Base-by-base conservation (phyloP, 202 grass and related monocot genomes). In the Thinopyrum obtusiflorum region DNA sequence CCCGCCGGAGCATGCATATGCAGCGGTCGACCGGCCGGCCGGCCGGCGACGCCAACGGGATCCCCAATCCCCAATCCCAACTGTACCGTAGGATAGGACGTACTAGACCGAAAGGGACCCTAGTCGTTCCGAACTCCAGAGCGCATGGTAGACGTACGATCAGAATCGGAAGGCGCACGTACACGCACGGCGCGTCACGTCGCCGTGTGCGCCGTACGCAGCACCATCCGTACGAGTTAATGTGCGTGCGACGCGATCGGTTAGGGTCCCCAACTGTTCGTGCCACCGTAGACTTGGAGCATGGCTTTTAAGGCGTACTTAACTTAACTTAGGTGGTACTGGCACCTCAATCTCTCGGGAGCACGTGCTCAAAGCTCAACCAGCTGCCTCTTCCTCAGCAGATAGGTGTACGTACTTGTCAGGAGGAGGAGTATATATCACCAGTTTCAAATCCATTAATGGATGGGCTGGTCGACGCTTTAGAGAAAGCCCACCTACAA, bases 281-380 rank as follows among this genome's bases (percentile, higher is more conserved):
- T 23, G 68, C 29, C 21, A 64, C 25, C 4, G 17, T 74, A 47
- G 59, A 32, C 20, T 44, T 14, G 27, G 62, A 2, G 7, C 20
- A 4, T n/a, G 27, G 81, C 40, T 24, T 62, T 61, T 44, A 74
- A 83, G 81, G 17, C 9, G 26, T 33, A 9, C 61, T 27, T 40
- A 65, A 74, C 77, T 28, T 79, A 65, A 74, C 77, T 80, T 65
- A 61, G 81, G 33, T 83, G 25, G 67, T 61, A 72, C 51, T 80
- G 18, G 6, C 80, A 31, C 51, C 40, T 83, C 71, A 74, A 1
- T 51, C 27, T 11, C 32, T 20, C 40, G 11, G 2, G 9, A 33
- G 14, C 80, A 60, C 47, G 66, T 82, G 66, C 33, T 37, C 7
- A 53, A 70, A 70, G 23, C 0, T 6, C 13, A 72, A 70, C 29